These are phyloP conservation scores for Pyrenopolyporus hunteri DNA, from an alignment of 495 filamentous ascomycete species.

Conservation along the genomic window DNA sequence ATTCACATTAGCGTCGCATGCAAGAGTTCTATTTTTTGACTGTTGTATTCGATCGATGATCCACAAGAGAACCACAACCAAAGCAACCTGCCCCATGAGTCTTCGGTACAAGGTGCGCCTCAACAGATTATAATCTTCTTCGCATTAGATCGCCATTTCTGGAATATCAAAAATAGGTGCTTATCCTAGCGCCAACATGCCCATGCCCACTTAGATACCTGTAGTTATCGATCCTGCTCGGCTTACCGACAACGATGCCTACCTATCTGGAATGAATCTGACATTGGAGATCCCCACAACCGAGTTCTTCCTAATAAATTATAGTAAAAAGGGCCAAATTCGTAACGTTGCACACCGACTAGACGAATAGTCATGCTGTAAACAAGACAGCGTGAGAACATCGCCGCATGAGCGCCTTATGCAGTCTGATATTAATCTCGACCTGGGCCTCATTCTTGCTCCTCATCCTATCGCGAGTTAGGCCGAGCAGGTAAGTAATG, in stretches of 20 bases:
- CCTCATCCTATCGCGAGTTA: slow-evolving; percentile 13
- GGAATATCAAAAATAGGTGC: background rate
- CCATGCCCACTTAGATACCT: background rate
- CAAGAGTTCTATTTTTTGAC: slow-evolving; percentile 21
- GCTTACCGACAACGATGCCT: background rate
- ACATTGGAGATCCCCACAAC: background rate
- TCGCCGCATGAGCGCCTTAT: slow-evolving; percentile 4
- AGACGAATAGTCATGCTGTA: background rate
- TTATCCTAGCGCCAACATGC: background rate
- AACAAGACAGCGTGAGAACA: background rate
- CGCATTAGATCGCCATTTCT: too few relatives aligned
- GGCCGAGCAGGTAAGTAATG: background rate
- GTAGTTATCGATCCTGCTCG: background rate
- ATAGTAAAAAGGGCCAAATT: background rate
- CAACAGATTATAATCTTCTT: too few relatives aligned
- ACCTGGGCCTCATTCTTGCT: background rate
- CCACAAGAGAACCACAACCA: slow-evolving; percentile 6
- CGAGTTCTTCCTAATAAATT: background rate
- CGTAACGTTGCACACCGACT: slow-evolving; percentile 22
- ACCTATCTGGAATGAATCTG: background rate
- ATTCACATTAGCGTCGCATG: slow-evolving; percentile 7
- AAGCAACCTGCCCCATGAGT: slow-evolving; percentile 17
- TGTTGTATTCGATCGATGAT: slow-evolving; percentile 12
- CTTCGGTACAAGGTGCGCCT: slow-evolving; percentile 3
- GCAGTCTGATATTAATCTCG: background rate